Evolutionary conservation across 208 protist genomes (phyloP).

Genomic region (Leishmania lainsoni): DNA sequence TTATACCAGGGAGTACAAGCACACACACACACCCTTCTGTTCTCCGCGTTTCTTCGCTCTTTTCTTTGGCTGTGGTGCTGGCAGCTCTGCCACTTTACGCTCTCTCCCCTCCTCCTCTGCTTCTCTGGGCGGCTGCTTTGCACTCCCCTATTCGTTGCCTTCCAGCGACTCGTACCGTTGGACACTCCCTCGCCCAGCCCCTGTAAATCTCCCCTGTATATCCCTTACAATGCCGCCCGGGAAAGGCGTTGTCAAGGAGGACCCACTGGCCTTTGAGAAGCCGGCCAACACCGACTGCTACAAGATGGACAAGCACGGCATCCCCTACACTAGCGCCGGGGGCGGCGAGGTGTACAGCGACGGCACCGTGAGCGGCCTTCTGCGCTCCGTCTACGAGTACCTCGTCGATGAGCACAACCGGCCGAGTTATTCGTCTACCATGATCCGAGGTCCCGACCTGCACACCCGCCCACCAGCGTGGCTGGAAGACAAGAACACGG

Average conservation of each 20-base stretch:
- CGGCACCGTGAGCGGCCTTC: constrained; percentile 9
- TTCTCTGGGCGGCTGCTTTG: no score
- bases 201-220: background rate
- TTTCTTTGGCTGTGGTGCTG: background rate
- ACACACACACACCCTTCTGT: background rate
- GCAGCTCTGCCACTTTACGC: background rate
- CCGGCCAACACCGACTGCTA: background rate
- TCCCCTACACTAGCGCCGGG: constrained; percentile 31
- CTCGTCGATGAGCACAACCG: constrained; percentile 30
- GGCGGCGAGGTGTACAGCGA: constrained; percentile 28
- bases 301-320: constrained; percentile 5
- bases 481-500: constrained; percentile 79
- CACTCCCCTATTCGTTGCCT: background rate
- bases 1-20: background rate
- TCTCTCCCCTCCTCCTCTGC: background rate
- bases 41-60: background rate
- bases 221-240: constrained; percentile 8
- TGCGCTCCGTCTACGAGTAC: constrained; percentile 20
- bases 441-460: constrained; percentile 40
- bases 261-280: background rate
- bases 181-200: background rate
- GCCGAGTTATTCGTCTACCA: constrained; percentile 12
- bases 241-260: constrained; percentile 17
- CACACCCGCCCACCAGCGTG: constrained; percentile 74
- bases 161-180: background rate